A percentile compares a stretch with the other conserved stretches of the same genome.
Conservation (phyloP, 2,329 filamentous ascomycete genomes). For the Venturia aucupariae region DNA sequence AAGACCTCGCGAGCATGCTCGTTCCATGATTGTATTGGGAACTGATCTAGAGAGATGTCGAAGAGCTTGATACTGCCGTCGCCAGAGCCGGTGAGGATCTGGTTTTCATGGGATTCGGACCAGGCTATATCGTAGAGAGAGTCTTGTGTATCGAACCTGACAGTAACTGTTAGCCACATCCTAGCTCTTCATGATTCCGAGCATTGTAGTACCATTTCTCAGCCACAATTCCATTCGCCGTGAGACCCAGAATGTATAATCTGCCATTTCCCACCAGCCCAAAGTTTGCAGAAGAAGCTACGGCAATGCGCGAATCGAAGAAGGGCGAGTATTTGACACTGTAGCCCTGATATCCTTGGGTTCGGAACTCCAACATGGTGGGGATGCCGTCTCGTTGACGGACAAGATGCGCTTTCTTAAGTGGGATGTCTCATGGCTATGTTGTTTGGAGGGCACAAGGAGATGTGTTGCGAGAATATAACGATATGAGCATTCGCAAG, state of each 20-base stretch:
- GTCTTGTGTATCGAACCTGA: constrained; percentile 91
- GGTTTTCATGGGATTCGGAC: constrained; percentile 95
- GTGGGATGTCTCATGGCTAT: constrained; percentile 5
- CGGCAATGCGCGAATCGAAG: constrained; percentile 88
- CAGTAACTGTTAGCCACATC: constrained; percentile 8
- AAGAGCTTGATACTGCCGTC: constrained; percentile 94
- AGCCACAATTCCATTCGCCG: constrained; percentile 70
- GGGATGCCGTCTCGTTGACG: constrained; percentile 2
- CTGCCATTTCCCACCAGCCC: constrained; percentile 94
- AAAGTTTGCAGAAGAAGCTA: constrained; percentile 87
- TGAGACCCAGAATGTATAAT: constrained; percentile 74
- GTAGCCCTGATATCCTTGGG: constrained; percentile 89
- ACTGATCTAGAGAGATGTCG: constrained; percentile 70
- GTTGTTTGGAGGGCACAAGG: background rate
- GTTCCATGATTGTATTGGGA: constrained; percentile 83
- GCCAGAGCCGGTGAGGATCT: constrained; percentile 78
- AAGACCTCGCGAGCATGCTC: constrained; percentile 93
- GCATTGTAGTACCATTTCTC: constrained; percentile 63
- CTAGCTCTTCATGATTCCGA: constrained; percentile 10
- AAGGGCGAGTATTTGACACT: constrained; percentile 98
- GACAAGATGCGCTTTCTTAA: background rate
- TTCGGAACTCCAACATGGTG: constrained; percentile 86
- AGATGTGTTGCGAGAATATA: background rate
- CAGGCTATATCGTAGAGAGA: constrained; percentile 90
- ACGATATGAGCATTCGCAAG: background rate